A percentile compares a stretch with the other conserved stretches of the same genome.
phyloP scores from a whole-genome alignment of 768 basidiomycete genomes.

The Suillus bovinus region DNA sequence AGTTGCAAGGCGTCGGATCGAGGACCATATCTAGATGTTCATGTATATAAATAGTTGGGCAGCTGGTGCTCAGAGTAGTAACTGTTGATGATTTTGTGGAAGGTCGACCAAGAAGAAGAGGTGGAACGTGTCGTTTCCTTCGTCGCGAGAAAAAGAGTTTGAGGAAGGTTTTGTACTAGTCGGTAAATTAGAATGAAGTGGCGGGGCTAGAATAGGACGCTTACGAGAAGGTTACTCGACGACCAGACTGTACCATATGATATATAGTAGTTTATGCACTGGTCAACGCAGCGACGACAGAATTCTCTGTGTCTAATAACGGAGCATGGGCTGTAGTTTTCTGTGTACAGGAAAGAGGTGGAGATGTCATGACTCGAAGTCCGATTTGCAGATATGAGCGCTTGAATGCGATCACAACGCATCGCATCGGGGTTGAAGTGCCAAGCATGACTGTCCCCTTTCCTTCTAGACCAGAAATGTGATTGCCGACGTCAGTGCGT shows the following conservation, averaged over 20 bases:
- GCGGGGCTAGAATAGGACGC: constrained; percentile 4
- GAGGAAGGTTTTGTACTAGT: neutral
- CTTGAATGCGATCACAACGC: neutral
- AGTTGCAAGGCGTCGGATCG: neutral
- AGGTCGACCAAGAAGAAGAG: neutral
- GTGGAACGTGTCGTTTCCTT: neutral
- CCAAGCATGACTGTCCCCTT: neutral
- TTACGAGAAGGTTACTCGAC: constrained; percentile 3
- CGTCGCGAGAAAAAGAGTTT: neutral
- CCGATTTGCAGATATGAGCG: constrained; percentile 5
- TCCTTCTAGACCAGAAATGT: neutral
- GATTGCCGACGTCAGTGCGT: neutral
- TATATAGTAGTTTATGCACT: neutral
- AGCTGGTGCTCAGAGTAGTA: neutral
- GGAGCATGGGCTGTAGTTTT: neutral
- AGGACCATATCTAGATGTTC: neutral
- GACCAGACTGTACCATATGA: neutral
- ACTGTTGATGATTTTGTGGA: neutral
- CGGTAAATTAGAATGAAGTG: neutral
- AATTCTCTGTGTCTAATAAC: neutral
- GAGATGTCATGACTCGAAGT: neutral
- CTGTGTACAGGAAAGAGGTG: constrained; percentile 5
- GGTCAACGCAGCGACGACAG: constrained; percentile 4
- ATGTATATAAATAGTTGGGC: neutral
- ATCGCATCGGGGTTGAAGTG: neutral